Evolutionary conservation across 148 eudicot genomes (phyloP), one percentile per base, ranked within the genome.

Genomic region (Nepenthes gracilis): DNA sequence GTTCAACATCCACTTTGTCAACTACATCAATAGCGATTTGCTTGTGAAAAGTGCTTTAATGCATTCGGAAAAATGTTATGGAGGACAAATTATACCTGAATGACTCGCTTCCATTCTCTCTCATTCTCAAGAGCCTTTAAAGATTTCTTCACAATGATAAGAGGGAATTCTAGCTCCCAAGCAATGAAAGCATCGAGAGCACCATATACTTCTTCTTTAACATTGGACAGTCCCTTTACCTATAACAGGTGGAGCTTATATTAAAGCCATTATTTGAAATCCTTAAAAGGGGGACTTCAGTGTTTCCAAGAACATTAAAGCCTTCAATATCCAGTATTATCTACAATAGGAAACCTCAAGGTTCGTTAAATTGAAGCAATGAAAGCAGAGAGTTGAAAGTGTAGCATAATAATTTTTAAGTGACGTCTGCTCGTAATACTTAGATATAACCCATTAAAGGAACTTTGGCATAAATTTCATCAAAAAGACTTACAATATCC

Each of bases 1-100:
- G 85, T 96, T 91, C 71, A 91, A 64, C 97, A 91, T 91, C 97
- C 97, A 91, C 75, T 91, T 91, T 65, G 97, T 81, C 74, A 91
- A 78, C 97, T 90, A 54, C 9, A 66, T 49, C 38, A 45, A 23
- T 1, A n/a, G 60, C 40, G 32, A 54, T 35, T 47, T 32, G 52
- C 63, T 57, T 32, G 11, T 49, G 45, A 59, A 52, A 2, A 2
- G 33, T 0, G 6, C 13, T 33, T 62, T 51, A 5, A 33, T 6
- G 9, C 23, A 60, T 49, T 50, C 8, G 35, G 14, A 15, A 13
- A 23, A 15, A 54, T 32, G 7, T 8, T 9, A 32, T 54, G 37
- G 40, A 47, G 54, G 6, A 70, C n/a, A 5, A 11, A 49, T 11
- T 10, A 6, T 67, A 90, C 97, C 96, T 87, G 95, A 75, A 91